A percentile compares a stretch with the other conserved stretches of the same genome.
Evolutionary conservation across 2,329 filamentous ascomycete species (phyloP).

Genomic region (Ceratocystis colombiana): DNA sequence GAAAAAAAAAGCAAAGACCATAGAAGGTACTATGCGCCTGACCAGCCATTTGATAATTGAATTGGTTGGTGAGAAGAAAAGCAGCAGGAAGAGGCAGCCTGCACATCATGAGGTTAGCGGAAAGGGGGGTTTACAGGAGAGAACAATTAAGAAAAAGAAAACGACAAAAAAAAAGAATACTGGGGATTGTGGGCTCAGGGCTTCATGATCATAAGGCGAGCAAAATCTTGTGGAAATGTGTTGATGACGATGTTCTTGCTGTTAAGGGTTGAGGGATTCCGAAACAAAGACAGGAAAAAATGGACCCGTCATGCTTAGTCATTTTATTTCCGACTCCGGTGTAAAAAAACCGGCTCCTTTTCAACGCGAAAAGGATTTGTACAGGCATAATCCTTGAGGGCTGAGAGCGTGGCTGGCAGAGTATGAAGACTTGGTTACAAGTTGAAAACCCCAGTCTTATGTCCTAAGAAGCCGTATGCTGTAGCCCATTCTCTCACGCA

Average conservation of each 20-base stretch:
- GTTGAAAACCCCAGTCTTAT: neutral
- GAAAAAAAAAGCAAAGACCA: neutral
- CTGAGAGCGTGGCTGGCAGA: neutral
- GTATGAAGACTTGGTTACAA: no score
- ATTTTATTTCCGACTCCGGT: neutral
- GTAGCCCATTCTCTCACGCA: neutral
- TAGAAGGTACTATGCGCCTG: neutral
- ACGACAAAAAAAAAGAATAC: no score
- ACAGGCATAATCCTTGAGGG: neutral
- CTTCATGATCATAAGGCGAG: no score
- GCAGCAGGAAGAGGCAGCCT: neutral
- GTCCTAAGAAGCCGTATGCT: no score
- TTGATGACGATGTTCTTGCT: neutral
- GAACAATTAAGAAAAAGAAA: no score
- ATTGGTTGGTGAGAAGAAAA: conserved; percentile 1
- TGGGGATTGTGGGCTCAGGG: no score
- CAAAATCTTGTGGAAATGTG: neutral
- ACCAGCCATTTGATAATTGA: conserved; percentile 13
- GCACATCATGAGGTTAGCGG: neutral
- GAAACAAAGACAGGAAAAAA: neutral
- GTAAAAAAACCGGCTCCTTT: neutral
- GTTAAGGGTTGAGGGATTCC: neutral
- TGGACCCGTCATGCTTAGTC: neutral
- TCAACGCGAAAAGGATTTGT: neutral
- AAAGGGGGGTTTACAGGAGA: neutral